These are phyloP conservation scores for Moesziomyces sp. DNA, from an alignment of 1,284 basidiomycete species.

Conservation along the genomic window DNA sequence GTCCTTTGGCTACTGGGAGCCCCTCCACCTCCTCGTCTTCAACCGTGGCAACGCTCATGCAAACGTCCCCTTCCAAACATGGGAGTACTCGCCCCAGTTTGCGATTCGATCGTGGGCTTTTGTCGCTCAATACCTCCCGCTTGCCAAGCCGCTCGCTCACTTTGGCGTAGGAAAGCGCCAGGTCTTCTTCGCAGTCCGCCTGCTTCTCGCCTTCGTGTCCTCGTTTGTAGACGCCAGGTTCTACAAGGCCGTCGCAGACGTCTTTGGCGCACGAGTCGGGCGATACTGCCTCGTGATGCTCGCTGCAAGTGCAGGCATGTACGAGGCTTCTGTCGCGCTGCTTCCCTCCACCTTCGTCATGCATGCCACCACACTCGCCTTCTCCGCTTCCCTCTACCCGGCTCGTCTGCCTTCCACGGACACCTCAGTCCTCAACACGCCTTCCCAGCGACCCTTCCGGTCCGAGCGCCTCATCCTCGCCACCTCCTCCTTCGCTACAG, in stretches of 20 bases:
- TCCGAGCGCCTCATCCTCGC: constrained; percentile 70
- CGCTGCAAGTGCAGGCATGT: constrained; percentile 89
- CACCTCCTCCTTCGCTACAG: constrained; percentile 80
- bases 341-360: constrained; percentile 93
- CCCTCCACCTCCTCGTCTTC: constrained; percentile 82
- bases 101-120: constrained; percentile 95
- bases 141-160: constrained; percentile 26
- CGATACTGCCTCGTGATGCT: constrained; percentile 89
- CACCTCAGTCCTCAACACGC: constrained; percentile 29
- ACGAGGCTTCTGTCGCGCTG: constrained; percentile 78
- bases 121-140: constrained; percentile 72
- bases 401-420: constrained; percentile 65
- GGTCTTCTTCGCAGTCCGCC: constrained; percentile 87
- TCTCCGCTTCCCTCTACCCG: constrained; percentile 79
- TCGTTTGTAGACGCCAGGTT: constrained; percentile 84
- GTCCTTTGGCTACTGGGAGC: constrained; percentile 96
- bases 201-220: constrained; percentile 80
- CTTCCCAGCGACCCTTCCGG: constrained; percentile 40
- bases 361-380: constrained; percentile 86
- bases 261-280: constrained; percentile 87
- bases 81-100: constrained; percentile 92
- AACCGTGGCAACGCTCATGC: constrained; percentile 11
- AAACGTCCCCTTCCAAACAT: constrained; percentile 84
- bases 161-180: constrained; percentile 73
- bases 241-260: constrained; percentile 82